phyloP scores from a whole-genome alignment of 2,329 filamentous ascomycete species.

The Penicillium sp. region DNA sequence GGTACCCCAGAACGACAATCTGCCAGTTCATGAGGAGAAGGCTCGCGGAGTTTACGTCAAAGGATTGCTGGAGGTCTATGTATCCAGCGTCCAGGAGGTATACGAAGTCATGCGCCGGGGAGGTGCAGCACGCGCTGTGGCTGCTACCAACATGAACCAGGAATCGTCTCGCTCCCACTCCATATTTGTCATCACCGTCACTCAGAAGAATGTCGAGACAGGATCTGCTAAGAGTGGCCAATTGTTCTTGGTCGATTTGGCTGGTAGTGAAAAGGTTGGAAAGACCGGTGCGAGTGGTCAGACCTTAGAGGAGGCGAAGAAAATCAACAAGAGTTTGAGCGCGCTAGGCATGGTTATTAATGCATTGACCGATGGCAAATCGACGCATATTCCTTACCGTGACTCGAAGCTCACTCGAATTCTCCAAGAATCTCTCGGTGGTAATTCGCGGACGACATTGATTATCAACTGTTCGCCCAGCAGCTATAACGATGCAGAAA shows the following conservation, averaged over 20 bases:
- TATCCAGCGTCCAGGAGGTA: slow-evolving; percentile 91
- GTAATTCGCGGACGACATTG: slow-evolving; percentile 95
- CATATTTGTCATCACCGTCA: slow-evolving; percentile 95
- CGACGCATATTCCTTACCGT: slow-evolving; percentile 90
- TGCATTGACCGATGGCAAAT: slow-evolving; percentile 93
- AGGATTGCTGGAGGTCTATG: slow-evolving; percentile 89
- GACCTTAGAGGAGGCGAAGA: slow-evolving; percentile 96
- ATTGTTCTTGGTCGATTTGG: slow-evolving; percentile 95
- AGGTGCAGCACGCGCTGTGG: slow-evolving; percentile 83
- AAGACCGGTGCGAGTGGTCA: slow-evolving; percentile 98
- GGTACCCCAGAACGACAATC: slow-evolving; percentile 88
- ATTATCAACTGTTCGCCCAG: slow-evolving; percentile 99
- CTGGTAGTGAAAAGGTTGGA: slow-evolving; percentile 96
- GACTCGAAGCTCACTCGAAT: slow-evolving; percentile 98
- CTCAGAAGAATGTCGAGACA: slow-evolving; percentile 96
- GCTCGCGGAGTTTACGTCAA: slow-evolving; percentile 95
- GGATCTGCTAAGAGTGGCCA: slow-evolving; percentile 95
- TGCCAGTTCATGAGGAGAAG: slow-evolving; percentile 98
- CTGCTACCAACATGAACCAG: slow-evolving; percentile 98
- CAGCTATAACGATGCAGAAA: slow-evolving; percentile 97
- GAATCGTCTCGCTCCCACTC: slow-evolving; percentile 98
- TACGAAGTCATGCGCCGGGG: slow-evolving; percentile 96
- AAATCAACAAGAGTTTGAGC: slow-evolving; percentile 99
- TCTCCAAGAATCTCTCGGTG: slow-evolving; percentile 92
- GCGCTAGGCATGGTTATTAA: slow-evolving; percentile 99